Percentiles rank a stretch among this genome's conserved stretches.
Conservation (phyloP, 306 rosid species). For the Spatholobus suberectus region DNA sequence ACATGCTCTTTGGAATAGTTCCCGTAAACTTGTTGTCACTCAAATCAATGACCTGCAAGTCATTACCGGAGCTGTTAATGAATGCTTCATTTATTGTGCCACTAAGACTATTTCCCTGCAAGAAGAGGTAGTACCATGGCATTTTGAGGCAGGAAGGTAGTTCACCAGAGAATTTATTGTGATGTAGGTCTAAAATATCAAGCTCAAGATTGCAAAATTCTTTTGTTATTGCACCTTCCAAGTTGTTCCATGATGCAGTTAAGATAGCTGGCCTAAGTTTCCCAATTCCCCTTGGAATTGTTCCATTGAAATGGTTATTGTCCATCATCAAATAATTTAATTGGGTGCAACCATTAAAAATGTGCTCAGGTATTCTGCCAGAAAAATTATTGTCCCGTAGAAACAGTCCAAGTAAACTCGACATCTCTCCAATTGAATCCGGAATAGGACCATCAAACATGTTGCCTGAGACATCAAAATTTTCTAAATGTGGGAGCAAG, state of each 20-base stretch:
- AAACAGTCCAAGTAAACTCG: neutral
- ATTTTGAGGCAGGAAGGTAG: neutral
- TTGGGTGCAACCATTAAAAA: neutral
- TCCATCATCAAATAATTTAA: neutral
- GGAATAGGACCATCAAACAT: slow-evolving; percentile 18
- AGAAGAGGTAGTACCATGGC: neutral
- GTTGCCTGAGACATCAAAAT: neutral
- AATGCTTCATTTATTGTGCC: neutral
- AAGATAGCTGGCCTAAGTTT: neutral
- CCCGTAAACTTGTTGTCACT: neutral
- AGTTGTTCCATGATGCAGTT: neutral
- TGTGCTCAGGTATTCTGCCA: neutral
- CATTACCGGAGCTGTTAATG: neutral
- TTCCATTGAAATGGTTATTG: slow-evolving; percentile 19
- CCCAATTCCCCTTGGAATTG: neutral
- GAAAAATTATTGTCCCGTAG: neutral
- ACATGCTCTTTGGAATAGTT: neutral
- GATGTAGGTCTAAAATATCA: neutral
- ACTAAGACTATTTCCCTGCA: slow-evolving; percentile 11
- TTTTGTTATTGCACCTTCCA: slow-evolving; percentile 6
- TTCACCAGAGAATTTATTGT: slow-evolving; percentile 18
- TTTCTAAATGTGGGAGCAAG: neutral
- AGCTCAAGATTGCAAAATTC: neutral
- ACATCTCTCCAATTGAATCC: slow-evolving; percentile 29
- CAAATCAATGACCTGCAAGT: neutral